Evolutionary conservation across 768 basidiomycete species (phyloP).

Genomic region (Collybia nuda): DNA sequence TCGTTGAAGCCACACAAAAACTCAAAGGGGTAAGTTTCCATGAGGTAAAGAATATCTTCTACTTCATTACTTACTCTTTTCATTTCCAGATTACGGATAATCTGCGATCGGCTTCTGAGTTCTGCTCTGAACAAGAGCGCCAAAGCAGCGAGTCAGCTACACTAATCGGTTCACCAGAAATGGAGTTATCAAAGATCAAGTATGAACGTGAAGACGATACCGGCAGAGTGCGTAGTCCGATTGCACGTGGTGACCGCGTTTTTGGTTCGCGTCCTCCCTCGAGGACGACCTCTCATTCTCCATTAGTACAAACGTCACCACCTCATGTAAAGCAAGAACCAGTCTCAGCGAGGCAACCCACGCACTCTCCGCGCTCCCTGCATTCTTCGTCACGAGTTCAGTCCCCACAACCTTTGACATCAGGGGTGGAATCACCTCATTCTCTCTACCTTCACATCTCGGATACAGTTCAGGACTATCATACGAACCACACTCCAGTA

Average conservation of each 20-base stretch:
- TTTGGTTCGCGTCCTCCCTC: neutral
- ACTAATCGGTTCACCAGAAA: neutral
- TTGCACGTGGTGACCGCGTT: neutral
- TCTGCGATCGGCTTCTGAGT: neutral
- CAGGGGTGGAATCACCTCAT: neutral
- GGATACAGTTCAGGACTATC: neutral
- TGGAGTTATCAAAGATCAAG: neutral
- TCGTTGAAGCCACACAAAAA: slow-evolving; percentile 10
- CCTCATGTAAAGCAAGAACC: too few relatives aligned
- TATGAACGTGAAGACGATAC: neutral
- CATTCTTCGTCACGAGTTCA: neutral
- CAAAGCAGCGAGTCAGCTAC: neutral
- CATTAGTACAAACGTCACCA: neutral
- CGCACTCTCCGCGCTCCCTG: neutral
- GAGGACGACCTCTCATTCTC: neutral
- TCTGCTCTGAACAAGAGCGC: neutral
- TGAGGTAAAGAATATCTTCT: too few relatives aligned
- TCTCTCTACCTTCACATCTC: neutral
- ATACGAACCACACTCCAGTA: neutral
- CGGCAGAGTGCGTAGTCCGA: neutral
- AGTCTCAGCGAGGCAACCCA: too few relatives aligned
- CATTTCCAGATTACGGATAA: slow-evolving; percentile 1
- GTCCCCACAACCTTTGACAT: neutral
- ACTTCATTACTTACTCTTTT: neutral
- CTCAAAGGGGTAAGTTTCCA: slow-evolving; percentile 7